Evolutionary conservation across 345 rosid species (phyloP).

Genomic region (Passiflora organensis): DNA sequence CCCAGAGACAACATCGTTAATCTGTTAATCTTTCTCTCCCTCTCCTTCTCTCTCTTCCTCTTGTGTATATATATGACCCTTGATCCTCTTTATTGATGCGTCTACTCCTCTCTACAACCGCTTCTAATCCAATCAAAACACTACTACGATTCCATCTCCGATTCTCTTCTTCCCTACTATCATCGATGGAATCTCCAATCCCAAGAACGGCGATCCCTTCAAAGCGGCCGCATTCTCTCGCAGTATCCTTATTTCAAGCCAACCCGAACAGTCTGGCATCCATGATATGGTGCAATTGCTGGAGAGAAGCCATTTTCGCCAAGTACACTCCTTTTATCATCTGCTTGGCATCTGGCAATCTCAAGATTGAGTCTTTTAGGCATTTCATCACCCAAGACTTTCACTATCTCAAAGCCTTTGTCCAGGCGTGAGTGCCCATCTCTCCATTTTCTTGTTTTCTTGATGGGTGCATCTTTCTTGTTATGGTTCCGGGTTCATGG

Average conservation of each 20-base stretch:
- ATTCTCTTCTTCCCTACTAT: constrained; percentile 5
- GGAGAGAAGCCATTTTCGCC: constrained; percentile 57
- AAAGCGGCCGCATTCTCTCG: background rate
- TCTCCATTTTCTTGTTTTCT: too few relatives aligned
- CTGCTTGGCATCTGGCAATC: constrained; percentile 73
- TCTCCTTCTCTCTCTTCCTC: too few relatives aligned
- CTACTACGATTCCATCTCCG: background rate
- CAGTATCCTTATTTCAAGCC: constrained; percentile 19
- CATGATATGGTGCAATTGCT: constrained; percentile 69
- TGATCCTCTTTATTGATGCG: too few relatives aligned
- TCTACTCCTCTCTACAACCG: too few relatives aligned
- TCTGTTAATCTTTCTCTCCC: too few relatives aligned
- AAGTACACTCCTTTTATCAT: constrained; percentile 70
- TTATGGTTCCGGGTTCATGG: too few relatives aligned
- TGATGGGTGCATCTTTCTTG: too few relatives aligned
- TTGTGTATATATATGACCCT: too few relatives aligned
- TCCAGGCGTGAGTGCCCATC: constrained; percentile 67
- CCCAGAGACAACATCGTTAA: too few relatives aligned
- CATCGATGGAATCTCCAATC: background rate
- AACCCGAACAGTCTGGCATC: constrained; percentile 46
- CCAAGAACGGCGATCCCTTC: background rate
- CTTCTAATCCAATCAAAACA: too few relatives aligned
- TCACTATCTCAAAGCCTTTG: constrained; percentile 84
- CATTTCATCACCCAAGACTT: constrained; percentile 79
- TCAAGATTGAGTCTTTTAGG: constrained; percentile 61